Conservation (phyloP, 169 alveolate species). For the Cryptosporidium andersoni region DNA sequence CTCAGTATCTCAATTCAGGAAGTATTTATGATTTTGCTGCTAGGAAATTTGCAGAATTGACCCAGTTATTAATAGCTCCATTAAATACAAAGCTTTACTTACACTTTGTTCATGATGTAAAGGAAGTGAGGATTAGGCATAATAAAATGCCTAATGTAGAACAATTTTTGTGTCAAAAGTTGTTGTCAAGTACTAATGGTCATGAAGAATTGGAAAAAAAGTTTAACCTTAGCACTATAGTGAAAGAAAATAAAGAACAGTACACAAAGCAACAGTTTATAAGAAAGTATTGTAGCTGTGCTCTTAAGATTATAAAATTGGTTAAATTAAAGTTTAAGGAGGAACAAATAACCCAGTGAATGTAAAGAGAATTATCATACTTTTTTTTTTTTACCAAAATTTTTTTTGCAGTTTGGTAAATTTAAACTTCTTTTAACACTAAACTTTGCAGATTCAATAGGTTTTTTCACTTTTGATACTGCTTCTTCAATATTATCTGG, state of each 20-base stretch:
- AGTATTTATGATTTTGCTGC: neutral
- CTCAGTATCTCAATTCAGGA: neutral
- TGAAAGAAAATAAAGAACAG: neutral
- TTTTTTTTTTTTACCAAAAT: too few relatives aligned
- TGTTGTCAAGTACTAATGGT: constrained; percentile 60
- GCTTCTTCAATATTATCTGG: too few relatives aligned
- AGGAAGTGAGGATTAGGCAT: constrained; percentile 5
- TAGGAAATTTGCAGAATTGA: neutral
- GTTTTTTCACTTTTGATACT: too few relatives aligned
- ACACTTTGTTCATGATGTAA: neutral
- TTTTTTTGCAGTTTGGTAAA: too few relatives aligned
- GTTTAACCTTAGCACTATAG: constrained; percentile 5
- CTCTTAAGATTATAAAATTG: constrained; percentile 1
- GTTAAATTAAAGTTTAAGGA: neutral
- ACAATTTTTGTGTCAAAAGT: constrained; percentile 34
- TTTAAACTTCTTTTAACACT: too few relatives aligned
- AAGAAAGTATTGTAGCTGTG: neutral
- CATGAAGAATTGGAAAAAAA: constrained; percentile 67
- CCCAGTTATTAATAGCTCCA: neutral
- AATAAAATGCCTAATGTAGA: neutral
- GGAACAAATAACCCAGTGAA: neutral
- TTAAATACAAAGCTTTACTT: constrained; percentile 10
- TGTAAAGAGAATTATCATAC: neutral
- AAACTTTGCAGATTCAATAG: too few relatives aligned
- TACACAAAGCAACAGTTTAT: neutral